phyloP scores from a whole-genome alignment of 495 filamentous ascomycete species.

The Lasiosphaeriaceae sp. region DNA sequence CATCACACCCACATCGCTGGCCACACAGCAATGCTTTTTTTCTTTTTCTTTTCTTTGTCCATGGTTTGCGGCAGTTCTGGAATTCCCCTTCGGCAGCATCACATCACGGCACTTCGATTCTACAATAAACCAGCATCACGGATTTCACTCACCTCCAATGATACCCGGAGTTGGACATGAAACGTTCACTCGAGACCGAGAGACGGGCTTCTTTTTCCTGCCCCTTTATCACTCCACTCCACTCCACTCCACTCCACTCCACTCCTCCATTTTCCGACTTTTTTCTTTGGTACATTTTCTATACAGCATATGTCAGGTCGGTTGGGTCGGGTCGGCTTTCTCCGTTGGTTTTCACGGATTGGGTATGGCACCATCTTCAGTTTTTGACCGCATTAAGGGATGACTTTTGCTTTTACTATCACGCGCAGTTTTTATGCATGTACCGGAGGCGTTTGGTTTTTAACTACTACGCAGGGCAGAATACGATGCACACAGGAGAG shows the following conservation, averaged over 20 bases:
- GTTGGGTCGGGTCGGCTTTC: conserved; percentile 3
- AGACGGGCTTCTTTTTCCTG: neutral
- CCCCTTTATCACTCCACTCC: conserved; percentile 32
- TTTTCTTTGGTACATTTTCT: conserved; percentile 10
- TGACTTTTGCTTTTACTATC: neutral
- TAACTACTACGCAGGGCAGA: neutral
- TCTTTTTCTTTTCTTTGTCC: conserved; percentile 14
- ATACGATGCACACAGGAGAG: neutral
- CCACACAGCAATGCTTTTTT: conserved; percentile 3
- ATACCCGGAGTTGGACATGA: conserved; percentile 37
- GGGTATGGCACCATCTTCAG: neutral
- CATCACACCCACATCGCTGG: neutral
- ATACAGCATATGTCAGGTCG: neutral
- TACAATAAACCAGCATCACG: conserved; percentile 7
- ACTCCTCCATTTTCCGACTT: conserved; percentile 20
- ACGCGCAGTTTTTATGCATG: neutral
- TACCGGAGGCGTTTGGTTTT: neutral
- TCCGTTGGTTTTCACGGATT: neutral
- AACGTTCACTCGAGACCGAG: neutral
- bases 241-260: conserved; percentile 36
- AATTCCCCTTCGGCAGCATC: conserved; percentile 8
- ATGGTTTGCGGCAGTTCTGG: neutral
- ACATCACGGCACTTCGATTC: conserved; percentile 29
- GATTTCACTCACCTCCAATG: conserved; percentile 20
- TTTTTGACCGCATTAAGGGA: neutral